Base-by-base conservation (phyloP, 108 stramenopile genomes). In the Pinguiococcus pyrenoidosus region DNA sequence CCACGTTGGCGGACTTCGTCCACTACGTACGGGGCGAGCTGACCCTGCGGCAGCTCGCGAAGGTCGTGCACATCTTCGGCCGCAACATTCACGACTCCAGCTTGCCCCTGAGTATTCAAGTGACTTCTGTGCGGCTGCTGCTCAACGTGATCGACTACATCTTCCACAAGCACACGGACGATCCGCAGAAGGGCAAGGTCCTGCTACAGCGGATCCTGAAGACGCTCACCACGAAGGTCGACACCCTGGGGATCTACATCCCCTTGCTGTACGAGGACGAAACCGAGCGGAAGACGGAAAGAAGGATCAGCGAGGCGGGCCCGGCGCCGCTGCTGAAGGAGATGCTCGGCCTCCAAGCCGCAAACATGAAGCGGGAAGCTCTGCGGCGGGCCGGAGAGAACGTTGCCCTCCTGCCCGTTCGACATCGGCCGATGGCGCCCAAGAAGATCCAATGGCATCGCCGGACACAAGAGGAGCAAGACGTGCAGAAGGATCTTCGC, bases 1-100 rank as follows among this genome's bases (percentile, higher is more conserved):
- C 78, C 6, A 81, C 79, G 10, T 68, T 95, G 16, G 87, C 84
- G 10, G 89, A 90, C 69, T 66, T 95, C 25, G 64, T 95, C 4
- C 81, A 84, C 29, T 76, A 92, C 36, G 79, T 85, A 3, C 59
- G 82, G 21, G 66, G 69, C 4, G 40, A 49, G 22, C 68, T 96
- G 35, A 80, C 60, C 40, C 68, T 89, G 46, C 34, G 49, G 1
- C 94, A 96, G 69, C 69, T 92, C 23, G 75, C 83, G 4, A 68
- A 67, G 37, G 85, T 87, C 0, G 75, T 89, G 14, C 62, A 71
- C 27, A 72, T 91, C 18, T 96, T 89, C 57, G 77, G 85, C 10
- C 54, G 82, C 34, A 79, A 88, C 4, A 59, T 91, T 25, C 69
- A 76, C 47, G 92, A 94, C 56, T 51, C 73, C 13, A 62, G 72